phyloP scores from a whole-genome alignment of 345 rosid species.

The Eucalyptus curtisii region DNA sequence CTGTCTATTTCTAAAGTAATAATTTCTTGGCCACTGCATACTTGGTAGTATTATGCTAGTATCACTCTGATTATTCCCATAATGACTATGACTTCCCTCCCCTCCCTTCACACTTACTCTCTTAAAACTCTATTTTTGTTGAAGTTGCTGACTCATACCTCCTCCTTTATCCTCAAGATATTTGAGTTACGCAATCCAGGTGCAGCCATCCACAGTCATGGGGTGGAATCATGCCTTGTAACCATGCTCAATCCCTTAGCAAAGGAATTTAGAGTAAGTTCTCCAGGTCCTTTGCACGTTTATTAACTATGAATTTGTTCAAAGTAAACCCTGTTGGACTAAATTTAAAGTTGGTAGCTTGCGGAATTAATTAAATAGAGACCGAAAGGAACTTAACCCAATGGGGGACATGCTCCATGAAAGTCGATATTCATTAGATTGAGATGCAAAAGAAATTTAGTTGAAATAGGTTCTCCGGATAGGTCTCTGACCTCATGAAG shows the following conservation, averaged over 20 bases:
- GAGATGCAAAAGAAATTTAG: not conserved
- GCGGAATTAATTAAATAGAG: not conserved
- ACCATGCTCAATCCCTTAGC: slow-evolving; percentile 85
- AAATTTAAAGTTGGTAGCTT: not conserved
- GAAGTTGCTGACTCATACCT: not conserved
- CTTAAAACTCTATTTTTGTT: not conserved
- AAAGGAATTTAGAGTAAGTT: slow-evolving; percentile 77
- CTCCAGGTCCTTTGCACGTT: not conserved
- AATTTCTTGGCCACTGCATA: not conserved
- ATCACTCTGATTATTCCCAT: not conserved
- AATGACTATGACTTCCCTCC: not conserved
- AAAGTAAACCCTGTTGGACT: not conserved
- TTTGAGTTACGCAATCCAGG: slow-evolving; percentile 89
- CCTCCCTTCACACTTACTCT: not conserved
- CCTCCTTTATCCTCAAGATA: slow-evolving; percentile 29
- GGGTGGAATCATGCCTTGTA: slow-evolving; percentile 90
- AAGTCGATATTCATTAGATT: not conserved
- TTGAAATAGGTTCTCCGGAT: not conserved
- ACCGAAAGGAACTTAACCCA: not conserved
- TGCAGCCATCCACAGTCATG: slow-evolving; percentile 97
- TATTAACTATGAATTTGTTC: not conserved
- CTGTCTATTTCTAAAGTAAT: not conserved
- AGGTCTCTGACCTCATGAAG: not conserved
- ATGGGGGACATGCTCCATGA: not conserved
- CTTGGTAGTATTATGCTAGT: not conserved